Base-by-base conservation (phyloP, 306 rosid species). In the Rosa lucieae region DNA sequence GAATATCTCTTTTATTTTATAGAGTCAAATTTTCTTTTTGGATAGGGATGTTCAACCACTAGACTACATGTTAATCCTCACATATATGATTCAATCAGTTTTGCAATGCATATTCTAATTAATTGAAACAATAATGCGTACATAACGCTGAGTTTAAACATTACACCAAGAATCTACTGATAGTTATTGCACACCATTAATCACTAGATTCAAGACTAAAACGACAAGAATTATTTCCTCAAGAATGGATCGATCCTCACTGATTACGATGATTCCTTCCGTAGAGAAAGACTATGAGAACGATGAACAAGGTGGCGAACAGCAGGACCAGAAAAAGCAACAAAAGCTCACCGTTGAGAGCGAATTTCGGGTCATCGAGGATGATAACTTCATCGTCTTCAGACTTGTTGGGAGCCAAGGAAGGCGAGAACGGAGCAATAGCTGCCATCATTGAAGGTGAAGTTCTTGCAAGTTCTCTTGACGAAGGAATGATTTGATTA, bases 261-360 rank as follows among this genome's bases (percentile, higher is more conserved):
- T 13, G 69, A 14, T 0, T 47, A 67, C n/a, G 23, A 9, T 58
- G 48, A 10, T 56, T 53, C 42, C 23, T 67, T 51, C n/a, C 44
- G 74, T 52, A 67, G 20, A 66, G 66, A 37, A 79, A 1, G 67
- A 79, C 9, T 46, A 77, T 49, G 56, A 83, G 47, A 66, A 79
- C 10, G 46, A 74, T 21, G 46, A 85, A 42, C 58, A 85, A 77
- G 75, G 76, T 5, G 29, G 69, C 15, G 14, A 88, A 88, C n/a
- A 79, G 35, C 21, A 85, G 70, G 40, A 88, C 72, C 17, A 85
- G 10, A 66, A 77, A 81, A 23, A 88, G 79, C 79, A 83, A n/a
- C 89, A 82, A 43, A 70, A 85, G 83, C 80, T 81, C 80, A 61
- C 91, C 91, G 39, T 85, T 81, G 23, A 72, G 78, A 32, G 73